Evolutionary conservation across 257 asterid species (phyloP), one percentile per base, ranked within the genome.

Genomic region (Sherardia arvensis): DNA sequence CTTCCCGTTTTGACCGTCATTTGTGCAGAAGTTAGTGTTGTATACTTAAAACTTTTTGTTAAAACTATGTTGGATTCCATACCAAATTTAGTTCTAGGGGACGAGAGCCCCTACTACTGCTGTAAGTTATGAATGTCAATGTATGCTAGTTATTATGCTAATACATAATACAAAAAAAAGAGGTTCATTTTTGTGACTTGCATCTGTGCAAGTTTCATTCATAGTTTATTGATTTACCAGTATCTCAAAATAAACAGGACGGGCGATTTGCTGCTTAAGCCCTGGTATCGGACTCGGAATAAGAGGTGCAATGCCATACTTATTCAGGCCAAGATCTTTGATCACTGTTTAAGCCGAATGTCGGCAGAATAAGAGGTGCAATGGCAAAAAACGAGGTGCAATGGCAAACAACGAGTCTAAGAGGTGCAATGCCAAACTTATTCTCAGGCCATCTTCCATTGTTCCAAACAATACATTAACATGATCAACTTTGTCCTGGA

Each of bases 21-120:
- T 65, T 32, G 69, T 65, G 69, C 61, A 32, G 69, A 51, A 51
- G 25, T 30, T 64, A 20, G 60, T n/a, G n/a, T 64, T 51, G 56
- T 51, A 7, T 18, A 2, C 59, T 34, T 22, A 33, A n/a, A 47
- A 20, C 45, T 2, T 14, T 43, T 43, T 43, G 51, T 43, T 15
- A 0, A 43, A 43, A 8, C n/a, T 14, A 43, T 43, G 51, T 43
- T 43, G 51, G 21, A 34, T 17, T 2, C 1, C 6, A 14, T 43
- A 43, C 22, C 22, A 28, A 18, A 18, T 14, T 47, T 63, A 43
- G 51, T 17, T 0, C 51, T 43, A n/a, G 7, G 51, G 51, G 51
- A 15, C 51, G 4, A 43, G 51, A 3, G 21, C 51, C 51, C 49
- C 51, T 43, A 43, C 15, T 33, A n/a, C 14, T n/a, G n/a, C n/a